Base-by-base conservation (phyloP, 306 rosid genomes). In the Acacia crassicarpa region DNA sequence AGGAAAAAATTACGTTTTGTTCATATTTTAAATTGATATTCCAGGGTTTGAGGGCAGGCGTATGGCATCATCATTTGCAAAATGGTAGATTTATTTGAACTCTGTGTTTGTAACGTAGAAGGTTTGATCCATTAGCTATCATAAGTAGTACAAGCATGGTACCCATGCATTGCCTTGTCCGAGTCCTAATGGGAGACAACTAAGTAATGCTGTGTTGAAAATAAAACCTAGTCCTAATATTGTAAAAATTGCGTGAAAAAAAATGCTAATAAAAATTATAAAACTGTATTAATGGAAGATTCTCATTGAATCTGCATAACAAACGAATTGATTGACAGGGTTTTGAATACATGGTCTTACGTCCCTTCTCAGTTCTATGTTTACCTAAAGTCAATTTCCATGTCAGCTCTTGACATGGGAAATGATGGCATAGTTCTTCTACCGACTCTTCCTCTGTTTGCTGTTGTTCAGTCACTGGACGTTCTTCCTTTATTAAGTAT, bases 51-150 rank as follows among this genome's bases (percentile, higher is more conserved):
- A 75, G 12, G 32, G 48, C 22, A 5, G 56, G 54, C 79, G 1
- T 13, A 22, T n/a, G 54, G 22, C 77, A 76, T 54, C 11, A 23
- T 51, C 58, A 75, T 13, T 56, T 35, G 9, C n/a, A 10, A 56
- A 5, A 53, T 22, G 9, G 43, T 23, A 16, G 49, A 75, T 35
- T 20, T 38, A 40, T 74, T 12, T 51, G 30, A 32, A 19, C 32
- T 56, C 73, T 74, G 45, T 72, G n/a, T 82, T 9, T 44, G 69
- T 78, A 68, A 6, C 40, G 66, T 53, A 32, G 49, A 54, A 13
- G 44, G 41, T 59, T 27, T 46, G 44, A 49, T 62, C 32, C 17
- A 70, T 23, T 82, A 75, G 49, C 35, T 76, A 22, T 54, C 8
- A 48, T 58, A 9, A 58, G 65, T 61, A 61, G 35, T 59, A 10